Percentiles rank a stretch among this genome's conserved stretches.
Evolutionary conservation across 768 basidiomycete genomes (phyloP).

Genomic region (Auricularia sp.): DNA sequence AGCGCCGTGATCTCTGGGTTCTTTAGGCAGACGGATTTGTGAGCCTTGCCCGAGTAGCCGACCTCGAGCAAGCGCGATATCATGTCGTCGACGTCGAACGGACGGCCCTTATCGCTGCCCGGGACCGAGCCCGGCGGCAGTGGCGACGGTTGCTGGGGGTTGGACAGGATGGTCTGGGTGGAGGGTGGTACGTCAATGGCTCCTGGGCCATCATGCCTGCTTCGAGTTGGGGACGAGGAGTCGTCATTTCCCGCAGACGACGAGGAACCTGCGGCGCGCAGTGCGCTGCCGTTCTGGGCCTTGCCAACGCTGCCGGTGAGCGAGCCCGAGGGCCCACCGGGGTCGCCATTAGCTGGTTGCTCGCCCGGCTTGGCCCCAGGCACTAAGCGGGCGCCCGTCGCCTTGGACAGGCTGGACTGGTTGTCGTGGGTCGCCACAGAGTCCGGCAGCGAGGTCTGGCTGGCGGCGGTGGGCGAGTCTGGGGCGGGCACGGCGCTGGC

Average conservation of each 20-base stretch:
- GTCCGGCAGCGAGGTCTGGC: constrained; percentile 11
- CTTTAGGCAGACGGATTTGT: constrained; percentile 90
- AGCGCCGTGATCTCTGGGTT: constrained; percentile 91
- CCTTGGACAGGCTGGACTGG: constrained; percentile 3
- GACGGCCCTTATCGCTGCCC: constrained; percentile 50
- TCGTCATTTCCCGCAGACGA: not conserved
- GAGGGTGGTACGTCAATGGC: constrained; percentile 34
- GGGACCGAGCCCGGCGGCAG: constrained; percentile 25
- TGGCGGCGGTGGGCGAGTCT: constrained; percentile 29
- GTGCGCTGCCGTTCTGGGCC: constrained; percentile 4
- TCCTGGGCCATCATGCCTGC: not conserved
- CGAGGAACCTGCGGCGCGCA: not conserved
- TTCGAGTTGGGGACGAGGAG: constrained; percentile 26
- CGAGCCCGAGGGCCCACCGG: constrained; percentile 2
- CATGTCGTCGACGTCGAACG: constrained; percentile 95
- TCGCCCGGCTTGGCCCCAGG: not conserved
- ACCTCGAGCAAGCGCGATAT: constrained; percentile 92
- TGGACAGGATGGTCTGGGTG: constrained; percentile 72
- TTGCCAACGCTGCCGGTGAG: constrained; percentile 1
- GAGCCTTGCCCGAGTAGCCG: constrained; percentile 96
- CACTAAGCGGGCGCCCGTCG: not conserved
- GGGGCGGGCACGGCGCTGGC: constrained; percentile 15
- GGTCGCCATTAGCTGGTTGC: not conserved
- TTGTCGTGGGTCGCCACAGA: not conserved
- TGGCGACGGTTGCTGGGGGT: constrained; percentile 28